phyloP scores from a whole-genome alignment of 169 alveolate genomes.

The Cryptosporidium bovis region DNA sequence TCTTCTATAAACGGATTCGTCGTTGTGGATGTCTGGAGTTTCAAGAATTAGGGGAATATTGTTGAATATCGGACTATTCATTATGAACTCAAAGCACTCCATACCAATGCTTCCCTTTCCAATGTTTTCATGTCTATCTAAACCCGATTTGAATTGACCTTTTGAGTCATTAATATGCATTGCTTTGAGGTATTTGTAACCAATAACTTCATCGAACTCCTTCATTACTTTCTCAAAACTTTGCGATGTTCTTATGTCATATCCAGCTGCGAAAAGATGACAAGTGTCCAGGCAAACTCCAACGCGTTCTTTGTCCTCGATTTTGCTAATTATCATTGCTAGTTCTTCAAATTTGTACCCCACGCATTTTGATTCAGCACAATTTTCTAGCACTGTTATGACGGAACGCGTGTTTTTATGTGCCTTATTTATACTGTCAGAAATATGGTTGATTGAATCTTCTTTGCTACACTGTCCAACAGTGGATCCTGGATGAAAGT shows the following conservation, averaged over 20 bases:
- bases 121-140: slow-evolving; percentile 90
- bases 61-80: slow-evolving; percentile 84
- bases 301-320: slow-evolving; percentile 86
- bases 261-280: slow-evolving; percentile 91
- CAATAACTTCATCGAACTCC: slow-evolving; percentile 83
- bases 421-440: slow-evolving; percentile 82
- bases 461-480: slow-evolving; percentile 72
- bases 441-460: slow-evolving; percentile 44
- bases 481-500: slow-evolving; percentile 89
- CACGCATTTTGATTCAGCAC: slow-evolving; percentile 90
- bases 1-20: slow-evolving; percentile 83
- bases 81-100: slow-evolving; percentile 87
- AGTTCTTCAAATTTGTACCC: slow-evolving; percentile 90
- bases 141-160: slow-evolving; percentile 87
- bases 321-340: slow-evolving; percentile 82
- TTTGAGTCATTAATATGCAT: slow-evolving; percentile 91
- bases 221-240: slow-evolving; percentile 85
- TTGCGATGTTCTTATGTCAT: slow-evolving; percentile 85
- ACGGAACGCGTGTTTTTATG: slow-evolving; percentile 83
- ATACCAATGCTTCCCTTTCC: slow-evolving; percentile 89
- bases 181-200: slow-evolving; percentile 85
- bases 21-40: slow-evolving; percentile 88
- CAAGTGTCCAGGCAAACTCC: slow-evolving; percentile 93
- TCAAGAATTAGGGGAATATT: slow-evolving; percentile 89
- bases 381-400: slow-evolving; percentile 87